Evolutionary conservation across 768 basidiomycete genomes (phyloP).

Genomic region (Agaricus bisporus): DNA sequence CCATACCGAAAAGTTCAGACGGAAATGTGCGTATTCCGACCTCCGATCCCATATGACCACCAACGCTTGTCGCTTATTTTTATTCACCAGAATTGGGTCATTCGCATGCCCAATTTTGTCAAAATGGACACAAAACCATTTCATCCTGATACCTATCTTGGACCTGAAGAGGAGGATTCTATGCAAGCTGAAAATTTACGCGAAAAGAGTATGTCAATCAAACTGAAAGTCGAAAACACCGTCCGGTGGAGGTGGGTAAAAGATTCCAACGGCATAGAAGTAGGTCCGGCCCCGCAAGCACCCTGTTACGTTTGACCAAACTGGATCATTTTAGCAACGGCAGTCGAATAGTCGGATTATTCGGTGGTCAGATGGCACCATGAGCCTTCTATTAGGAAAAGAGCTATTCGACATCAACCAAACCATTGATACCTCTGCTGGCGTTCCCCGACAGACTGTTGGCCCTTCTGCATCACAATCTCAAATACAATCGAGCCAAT

Average conservation of each 20-base stretch:
- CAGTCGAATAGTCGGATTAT: constrained; percentile 91
- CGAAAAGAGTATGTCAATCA: constrained; percentile 79
- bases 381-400: constrained; percentile 87
- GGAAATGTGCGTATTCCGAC: constrained; percentile 54
- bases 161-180: constrained; percentile 68
- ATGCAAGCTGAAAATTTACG: constrained; percentile 54
- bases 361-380: constrained; percentile 92
- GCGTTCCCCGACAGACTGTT: constrained; percentile 52
- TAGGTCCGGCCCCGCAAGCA: constrained; percentile 32
- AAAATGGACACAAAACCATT: constrained; percentile 87
- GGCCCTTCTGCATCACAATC: constrained; percentile 36
- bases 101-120: constrained; percentile 92
- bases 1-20: constrained; percentile 73
- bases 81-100: constrained; percentile 73
- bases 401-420: constrained; percentile 90
- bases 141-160: constrained; percentile 79
- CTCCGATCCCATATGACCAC: neutral
- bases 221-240: constrained; percentile 89
- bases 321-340: constrained; percentile 42
- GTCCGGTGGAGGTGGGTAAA: constrained; percentile 93
- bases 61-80: neutral
- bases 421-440: constrained; percentile 71
- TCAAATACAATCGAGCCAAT: constrained; percentile 32
- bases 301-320: constrained; percentile 2
- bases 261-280: constrained; percentile 68